phyloP scores from a whole-genome alignment of 2,329 filamentous ascomycete species.

The Colletotrichum camelliae region DNA sequence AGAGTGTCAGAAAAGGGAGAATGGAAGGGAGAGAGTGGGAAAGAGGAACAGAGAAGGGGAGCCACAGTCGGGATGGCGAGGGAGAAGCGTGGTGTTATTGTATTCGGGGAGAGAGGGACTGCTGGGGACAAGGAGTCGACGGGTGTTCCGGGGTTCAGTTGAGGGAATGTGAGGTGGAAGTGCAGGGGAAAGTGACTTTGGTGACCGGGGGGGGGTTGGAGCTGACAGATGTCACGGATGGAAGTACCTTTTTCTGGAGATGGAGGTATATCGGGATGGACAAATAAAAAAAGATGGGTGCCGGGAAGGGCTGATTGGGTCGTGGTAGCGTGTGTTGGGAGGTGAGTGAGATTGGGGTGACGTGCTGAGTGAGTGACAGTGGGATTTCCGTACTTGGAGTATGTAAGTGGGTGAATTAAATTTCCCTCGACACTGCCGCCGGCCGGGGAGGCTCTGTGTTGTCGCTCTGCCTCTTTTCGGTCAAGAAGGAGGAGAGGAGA shows the following conservation, averaged over 20 bases:
- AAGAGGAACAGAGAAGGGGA: slow-evolving; percentile 1
- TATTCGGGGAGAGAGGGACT: background rate
- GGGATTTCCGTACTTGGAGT: background rate
- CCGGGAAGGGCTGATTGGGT: background rate
- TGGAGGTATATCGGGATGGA: slow-evolving; percentile 8
- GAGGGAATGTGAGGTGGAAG: background rate
- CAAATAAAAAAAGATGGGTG: background rate
- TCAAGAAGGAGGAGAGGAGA: background rate
- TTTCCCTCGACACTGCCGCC: slow-evolving; percentile 14
- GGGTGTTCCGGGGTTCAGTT: slow-evolving; percentile 19
- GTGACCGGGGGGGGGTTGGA: background rate
- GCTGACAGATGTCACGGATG: background rate
- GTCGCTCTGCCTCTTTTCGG: background rate
- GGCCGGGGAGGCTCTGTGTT: background rate
- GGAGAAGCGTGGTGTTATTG: slow-evolving; percentile 16
- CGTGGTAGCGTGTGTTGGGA: background rate
- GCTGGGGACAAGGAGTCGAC: background rate
- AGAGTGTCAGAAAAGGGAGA: slow-evolving; percentile 14
- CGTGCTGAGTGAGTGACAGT: background rate
- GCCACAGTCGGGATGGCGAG: background rate
- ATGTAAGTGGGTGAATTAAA: background rate
- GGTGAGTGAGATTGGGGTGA: background rate
- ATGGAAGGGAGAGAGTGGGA: slow-evolving; percentile 20
- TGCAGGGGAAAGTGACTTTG: background rate
- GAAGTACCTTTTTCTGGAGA: slow-evolving; percentile 20